phyloP scores from a whole-genome alignment of 306 rosid species.

The Castanea mollissima region DNA sequence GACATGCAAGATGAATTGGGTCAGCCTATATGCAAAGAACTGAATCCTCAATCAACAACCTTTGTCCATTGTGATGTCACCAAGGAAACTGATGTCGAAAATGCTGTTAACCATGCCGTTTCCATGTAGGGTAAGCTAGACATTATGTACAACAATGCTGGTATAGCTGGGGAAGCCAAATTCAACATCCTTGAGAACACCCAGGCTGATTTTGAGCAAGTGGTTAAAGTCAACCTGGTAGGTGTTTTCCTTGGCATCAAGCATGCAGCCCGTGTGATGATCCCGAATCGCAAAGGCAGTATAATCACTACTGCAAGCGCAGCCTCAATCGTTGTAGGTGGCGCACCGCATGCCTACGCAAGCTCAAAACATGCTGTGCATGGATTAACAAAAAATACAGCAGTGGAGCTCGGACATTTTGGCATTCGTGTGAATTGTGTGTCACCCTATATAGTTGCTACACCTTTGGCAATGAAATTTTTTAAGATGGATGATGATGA shows the following conservation, averaged over 20 bases:
- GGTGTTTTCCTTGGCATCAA: too few species aligned
- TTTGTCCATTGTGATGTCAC: slow-evolving; percentile 54
- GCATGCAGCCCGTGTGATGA: too few species aligned
- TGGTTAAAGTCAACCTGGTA: too few species aligned
- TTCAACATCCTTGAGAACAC: slow-evolving; percentile 10
- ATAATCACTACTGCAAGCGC: slow-evolving; percentile 41
- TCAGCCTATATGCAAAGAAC: background rate
- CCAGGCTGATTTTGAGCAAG: too few species aligned
- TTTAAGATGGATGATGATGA: slow-evolving; percentile 27
- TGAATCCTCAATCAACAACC: background rate
- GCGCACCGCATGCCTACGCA: slow-evolving; percentile 31
- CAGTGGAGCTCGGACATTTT: too few species aligned
- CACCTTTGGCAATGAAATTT: slow-evolving; percentile 25
- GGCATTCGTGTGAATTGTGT: slow-evolving; percentile 28
- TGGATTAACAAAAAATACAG: slow-evolving; percentile 1
- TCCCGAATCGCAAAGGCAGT: slow-evolving; percentile 14
- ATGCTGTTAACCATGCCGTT: slow-evolving; percentile 20
- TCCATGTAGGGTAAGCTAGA: slow-evolving; percentile 45
- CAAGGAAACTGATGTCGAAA: slow-evolving; percentile 31
- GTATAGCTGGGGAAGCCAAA: background rate
- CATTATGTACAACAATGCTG: slow-evolving; percentile 61
- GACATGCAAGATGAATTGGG: too few species aligned
- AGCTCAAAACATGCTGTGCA: slow-evolving; percentile 45
- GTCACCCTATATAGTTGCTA: slow-evolving; percentile 34
- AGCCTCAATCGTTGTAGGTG: slow-evolving; percentile 21